phyloP scores from a whole-genome alignment of 176 grass and related monocot species.

The Eragrostis nindensis region DNA sequence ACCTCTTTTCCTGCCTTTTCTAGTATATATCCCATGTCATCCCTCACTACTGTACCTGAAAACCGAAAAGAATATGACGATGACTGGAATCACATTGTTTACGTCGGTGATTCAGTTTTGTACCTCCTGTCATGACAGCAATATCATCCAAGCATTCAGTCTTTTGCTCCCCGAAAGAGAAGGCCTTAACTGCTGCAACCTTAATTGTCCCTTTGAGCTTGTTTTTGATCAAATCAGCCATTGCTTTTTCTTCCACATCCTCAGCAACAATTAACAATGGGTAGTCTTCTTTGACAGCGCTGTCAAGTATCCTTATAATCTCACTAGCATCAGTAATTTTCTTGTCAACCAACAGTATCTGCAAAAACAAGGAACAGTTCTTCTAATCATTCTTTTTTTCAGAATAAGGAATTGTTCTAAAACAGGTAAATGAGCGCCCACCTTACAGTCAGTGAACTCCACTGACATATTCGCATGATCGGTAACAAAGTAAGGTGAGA shows the following conservation, averaged over 20 bases:
- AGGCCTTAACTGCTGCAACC: slow-evolving; percentile 82
- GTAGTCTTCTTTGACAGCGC: slow-evolving; percentile 81
- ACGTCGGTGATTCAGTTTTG: background rate
- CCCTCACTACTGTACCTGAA: slow-evolving; percentile 78
- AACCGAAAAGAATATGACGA: slow-evolving; percentile 31
- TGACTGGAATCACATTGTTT: slow-evolving; percentile 10
- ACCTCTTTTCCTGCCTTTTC: slow-evolving; percentile 82
- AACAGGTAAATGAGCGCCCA: slow-evolving; percentile 6
- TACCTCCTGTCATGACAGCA: slow-evolving; percentile 93
- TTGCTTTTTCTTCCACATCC: slow-evolving; percentile 70
- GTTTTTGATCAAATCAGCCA: slow-evolving; percentile 81
- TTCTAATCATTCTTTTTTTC: slow-evolving; percentile 22
- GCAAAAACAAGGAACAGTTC: slow-evolving; percentile 28
- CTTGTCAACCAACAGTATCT: slow-evolving; percentile 94
- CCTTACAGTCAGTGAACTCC: slow-evolving; percentile 80
- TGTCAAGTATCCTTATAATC: slow-evolving; percentile 81
- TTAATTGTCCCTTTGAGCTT: slow-evolving; percentile 89
- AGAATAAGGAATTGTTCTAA: background rate
- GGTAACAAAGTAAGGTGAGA: slow-evolving; percentile 85
- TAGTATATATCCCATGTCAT: slow-evolving; percentile 80
- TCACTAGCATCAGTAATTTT: slow-evolving; percentile 78
- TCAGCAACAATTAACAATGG: slow-evolving; percentile 84
- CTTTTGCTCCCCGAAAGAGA: slow-evolving; percentile 86
- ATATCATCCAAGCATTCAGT: slow-evolving; percentile 86
- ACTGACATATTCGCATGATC: slow-evolving; percentile 72